These are phyloP conservation scores for Lachnellula arida DNA, from an alignment of 2,329 filamentous ascomycete species.

Conservation along the genomic window DNA sequence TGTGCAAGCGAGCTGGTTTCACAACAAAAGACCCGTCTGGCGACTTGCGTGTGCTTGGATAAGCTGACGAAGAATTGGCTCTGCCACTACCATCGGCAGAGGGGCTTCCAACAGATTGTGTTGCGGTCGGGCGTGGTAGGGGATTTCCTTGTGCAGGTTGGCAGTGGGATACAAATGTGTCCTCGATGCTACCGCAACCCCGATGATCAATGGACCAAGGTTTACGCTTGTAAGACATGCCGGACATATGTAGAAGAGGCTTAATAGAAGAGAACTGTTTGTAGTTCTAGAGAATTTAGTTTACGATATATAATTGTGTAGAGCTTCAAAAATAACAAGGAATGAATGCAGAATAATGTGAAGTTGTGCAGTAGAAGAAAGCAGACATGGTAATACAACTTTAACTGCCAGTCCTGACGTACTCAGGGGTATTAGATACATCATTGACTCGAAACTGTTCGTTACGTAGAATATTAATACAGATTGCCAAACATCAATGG, in stretches of 20 bases:
- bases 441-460: too few relatives aligned
- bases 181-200: neutral
- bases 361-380: too few relatives aligned
- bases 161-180: neutral
- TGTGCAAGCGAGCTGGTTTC: neutral
- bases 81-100: neutral
- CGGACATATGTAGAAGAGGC: neutral
- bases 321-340: too few relatives aligned
- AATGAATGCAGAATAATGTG: too few relatives aligned
- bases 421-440: too few relatives aligned
- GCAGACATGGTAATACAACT: too few relatives aligned
- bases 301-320: too few relatives aligned
- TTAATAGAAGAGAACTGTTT: neutral
- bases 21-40: neutral
- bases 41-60: neutral
- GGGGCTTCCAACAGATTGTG: neutral
- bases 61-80: neutral
- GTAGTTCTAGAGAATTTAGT: neutral
- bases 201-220: neutral
- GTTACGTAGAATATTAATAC: too few relatives aligned
- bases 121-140: neutral
- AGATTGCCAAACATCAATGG: too few relatives aligned
- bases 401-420: too few relatives aligned
- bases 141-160: neutral
- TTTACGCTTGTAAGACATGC: neutral